phyloP scores from a whole-genome alignment of 2,329 filamentous ascomycete genomes.

The Trichoderma gracile region DNA sequence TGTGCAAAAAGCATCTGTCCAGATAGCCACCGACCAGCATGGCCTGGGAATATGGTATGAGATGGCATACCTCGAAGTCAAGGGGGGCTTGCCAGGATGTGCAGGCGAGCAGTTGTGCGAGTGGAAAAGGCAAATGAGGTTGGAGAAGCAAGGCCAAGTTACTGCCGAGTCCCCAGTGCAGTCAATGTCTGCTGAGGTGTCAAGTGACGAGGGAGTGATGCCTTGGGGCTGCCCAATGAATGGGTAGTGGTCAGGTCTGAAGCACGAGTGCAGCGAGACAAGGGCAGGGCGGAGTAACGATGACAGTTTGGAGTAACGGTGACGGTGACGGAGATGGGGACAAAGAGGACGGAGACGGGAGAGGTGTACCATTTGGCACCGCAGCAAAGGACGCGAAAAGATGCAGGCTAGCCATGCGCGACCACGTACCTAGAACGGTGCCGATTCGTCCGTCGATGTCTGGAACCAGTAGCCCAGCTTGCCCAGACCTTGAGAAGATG shows the following conservation, averaged over 20 bases:
- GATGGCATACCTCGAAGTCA: conserved; percentile 12
- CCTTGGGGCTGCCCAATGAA: background rate
- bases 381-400: conserved; percentile 18
- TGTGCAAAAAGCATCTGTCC: conserved; percentile 5
- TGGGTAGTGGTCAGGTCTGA: conserved; percentile 5
- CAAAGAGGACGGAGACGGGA: conserved; percentile 3
- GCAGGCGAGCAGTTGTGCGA: conserved; percentile 4
- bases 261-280: conserved; percentile 1
- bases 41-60: conserved; percentile 14
- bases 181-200: background rate
- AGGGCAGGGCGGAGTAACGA: conserved; percentile 10
- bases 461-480: conserved; percentile 18
- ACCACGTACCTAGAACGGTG: conserved; percentile 24
- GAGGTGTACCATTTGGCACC: conserved; percentile 4
- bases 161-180: background rate
- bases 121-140: background rate
- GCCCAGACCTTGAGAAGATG: conserved; percentile 8
- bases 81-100: conserved; percentile 17
- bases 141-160: background rate
- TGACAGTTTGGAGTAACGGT: conserved; percentile 13
- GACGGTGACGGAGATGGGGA: conserved; percentile 20
- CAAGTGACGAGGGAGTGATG: background rate
- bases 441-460: conserved; percentile 26
- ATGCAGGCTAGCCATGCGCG: conserved; percentile 24
- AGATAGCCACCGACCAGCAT: conserved; percentile 2